Conservation (phyloP, 176 grass and related monocot species). For the Raddia guianensis region DNA sequence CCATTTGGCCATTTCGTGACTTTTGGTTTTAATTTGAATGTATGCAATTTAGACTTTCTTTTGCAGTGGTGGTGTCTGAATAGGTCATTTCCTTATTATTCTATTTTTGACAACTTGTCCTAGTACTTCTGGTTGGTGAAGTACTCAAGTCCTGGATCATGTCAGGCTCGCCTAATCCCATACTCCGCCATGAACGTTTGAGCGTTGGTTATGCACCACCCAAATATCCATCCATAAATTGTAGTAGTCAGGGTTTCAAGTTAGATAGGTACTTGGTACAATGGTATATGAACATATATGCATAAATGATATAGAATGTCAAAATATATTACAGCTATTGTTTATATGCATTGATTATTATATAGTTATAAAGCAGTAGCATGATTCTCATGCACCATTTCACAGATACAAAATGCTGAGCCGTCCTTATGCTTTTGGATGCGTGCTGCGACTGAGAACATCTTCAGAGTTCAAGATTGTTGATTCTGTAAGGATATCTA, state of each 20-base stretch:
- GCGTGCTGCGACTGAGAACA: conserved; percentile 84
- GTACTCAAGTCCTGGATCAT: conserved; percentile 2
- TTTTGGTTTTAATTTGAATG: conserved; percentile 14
- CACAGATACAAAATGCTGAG: conserved; percentile 91
- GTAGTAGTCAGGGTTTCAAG: background rate
- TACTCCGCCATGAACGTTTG: background rate
- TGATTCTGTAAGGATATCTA: conserved; percentile 68
- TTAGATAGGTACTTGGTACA: conserved; percentile 13
- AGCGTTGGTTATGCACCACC: conserved; percentile 10
- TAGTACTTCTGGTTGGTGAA: background rate
- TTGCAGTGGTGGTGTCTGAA: background rate
- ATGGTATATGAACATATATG: background rate
- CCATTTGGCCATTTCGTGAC: conserved; percentile 11
- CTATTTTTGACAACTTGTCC: background rate
- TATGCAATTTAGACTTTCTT: background rate
- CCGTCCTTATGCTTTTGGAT: conserved; percentile 95
- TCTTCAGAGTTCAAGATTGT: conserved; percentile 87
- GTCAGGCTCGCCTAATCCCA: conserved; percentile 23
- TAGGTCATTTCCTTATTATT: conserved; percentile 10
- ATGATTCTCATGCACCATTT: conserved; percentile 8
- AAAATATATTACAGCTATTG: background rate
- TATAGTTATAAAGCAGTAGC: conserved; percentile 34
- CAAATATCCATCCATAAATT: conserved; percentile 19
- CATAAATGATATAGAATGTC: background rate
- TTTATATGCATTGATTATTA: conserved; percentile 17